These are phyloP conservation scores for Mallotus japonicus DNA, from an alignment of 441 rosid genomes.

Conservation along the genomic window DNA sequence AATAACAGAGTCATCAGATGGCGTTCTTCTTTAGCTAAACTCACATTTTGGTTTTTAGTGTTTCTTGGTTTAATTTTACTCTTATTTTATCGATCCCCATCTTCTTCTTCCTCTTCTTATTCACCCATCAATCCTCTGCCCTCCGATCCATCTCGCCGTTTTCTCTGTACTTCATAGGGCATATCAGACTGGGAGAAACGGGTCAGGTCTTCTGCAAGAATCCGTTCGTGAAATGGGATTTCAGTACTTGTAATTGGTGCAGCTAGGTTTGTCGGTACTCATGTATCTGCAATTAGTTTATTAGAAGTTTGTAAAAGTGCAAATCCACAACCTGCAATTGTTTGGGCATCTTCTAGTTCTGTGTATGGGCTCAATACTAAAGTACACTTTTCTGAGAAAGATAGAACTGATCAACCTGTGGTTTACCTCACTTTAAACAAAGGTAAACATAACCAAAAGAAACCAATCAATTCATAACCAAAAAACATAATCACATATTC, in stretches of 20 bases:
- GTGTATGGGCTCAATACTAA: constrained; percentile 94
- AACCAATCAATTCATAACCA: too few relatives aligned
- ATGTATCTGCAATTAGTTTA: constrained; percentile 77
- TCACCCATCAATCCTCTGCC: constrained; percentile 14
- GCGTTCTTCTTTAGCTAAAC: constrained; percentile 65
- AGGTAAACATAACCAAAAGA: too few relatives aligned
- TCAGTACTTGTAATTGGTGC: constrained; percentile 92
- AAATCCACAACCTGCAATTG: constrained; percentile 88
- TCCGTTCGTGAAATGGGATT: constrained; percentile 62
- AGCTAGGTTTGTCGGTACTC: constrained; percentile 97
- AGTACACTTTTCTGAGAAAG: constrained; percentile 91
- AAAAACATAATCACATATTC: too few relatives aligned
- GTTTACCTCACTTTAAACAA: too few relatives aligned
- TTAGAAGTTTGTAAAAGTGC: constrained; percentile 86
- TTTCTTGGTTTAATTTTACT: constrained; percentile 65
- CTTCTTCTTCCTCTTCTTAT: constrained; percentile 49
- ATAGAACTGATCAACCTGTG: constrained; percentile 96
- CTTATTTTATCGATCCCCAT: constrained; percentile 77
- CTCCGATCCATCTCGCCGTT: constrained; percentile 73
- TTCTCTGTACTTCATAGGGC: constrained; percentile 76
- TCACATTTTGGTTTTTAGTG: constrained; percentile 75
- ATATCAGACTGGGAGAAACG: constrained; percentile 79
- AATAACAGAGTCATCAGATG: constrained; percentile 55
- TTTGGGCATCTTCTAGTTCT: constrained; percentile 98
- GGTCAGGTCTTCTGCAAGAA: constrained; percentile 62